Base-by-base conservation (phyloP, 2,329 filamentous ascomycete species). In the Cladosporium phlei region DNA sequence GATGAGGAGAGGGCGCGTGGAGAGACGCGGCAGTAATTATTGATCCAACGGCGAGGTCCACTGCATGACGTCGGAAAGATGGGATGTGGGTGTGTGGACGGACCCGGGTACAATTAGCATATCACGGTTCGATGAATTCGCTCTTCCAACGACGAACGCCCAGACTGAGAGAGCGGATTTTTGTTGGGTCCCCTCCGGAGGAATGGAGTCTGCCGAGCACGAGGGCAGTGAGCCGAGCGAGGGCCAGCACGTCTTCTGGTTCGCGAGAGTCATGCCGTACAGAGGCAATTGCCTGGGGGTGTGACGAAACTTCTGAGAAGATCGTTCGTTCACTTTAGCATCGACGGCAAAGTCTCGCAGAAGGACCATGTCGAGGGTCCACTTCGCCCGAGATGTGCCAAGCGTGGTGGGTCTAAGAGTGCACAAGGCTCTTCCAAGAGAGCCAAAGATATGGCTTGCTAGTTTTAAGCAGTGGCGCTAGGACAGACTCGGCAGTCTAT, bases 391-490 rank as follows among this genome's bases (percentile, higher is more conserved):
- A 37, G 42, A 37, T 37, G 21, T 25, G 42, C 42, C 42, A 45
- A 45, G 42, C 30, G 16, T 20, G 22, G 33, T 32, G 32, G 11
- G 17, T 17, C 16, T 20, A 10, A 12, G n/a, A n/a, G n/a, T 19
- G 42, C 32, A 37, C 30, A 37, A 37, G 42, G 21, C 42, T 45
- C 30, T 22, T 32, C 24, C 32, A 45, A 45, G 42, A 45, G 42
- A 33, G 32, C 30, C 42, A 45, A 45, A 45, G 42, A 45, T 20
- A 37, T 45, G 32, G 42, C 42, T 45, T 45, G 24, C 42, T 45
- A 35, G 33, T 17, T 27, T 45, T 45, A 45, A 45, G 42, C 42
- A 45, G 42, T 27, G 16, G 24, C 42, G 22, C 42, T 45, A 45
- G 24, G 32, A 29, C 32, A 5, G 21, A 37, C 32, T 45, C 42